Evolutionary conservation across 2,329 filamentous ascomycete genomes (phyloP).

Genomic region (Teratosphaeria gauchensis): DNA sequence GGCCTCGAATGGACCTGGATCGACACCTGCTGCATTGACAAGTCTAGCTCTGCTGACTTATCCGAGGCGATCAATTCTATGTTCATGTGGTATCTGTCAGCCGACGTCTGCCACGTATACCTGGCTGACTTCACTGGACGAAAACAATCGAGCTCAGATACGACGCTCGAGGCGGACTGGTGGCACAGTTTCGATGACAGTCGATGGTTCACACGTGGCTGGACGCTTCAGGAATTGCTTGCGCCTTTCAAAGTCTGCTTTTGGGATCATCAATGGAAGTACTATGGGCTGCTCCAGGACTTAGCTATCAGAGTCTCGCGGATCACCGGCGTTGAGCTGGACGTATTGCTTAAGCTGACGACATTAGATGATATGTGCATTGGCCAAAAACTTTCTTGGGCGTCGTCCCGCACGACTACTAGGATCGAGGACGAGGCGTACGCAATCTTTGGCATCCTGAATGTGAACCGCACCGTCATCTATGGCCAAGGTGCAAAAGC

Average conservation of each 20-base stretch:
- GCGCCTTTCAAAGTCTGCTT: neutral
- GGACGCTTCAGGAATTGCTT: conserved; percentile 2
- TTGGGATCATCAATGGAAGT: neutral
- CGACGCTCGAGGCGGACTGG: conserved; percentile 8
- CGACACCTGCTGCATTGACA: conserved; percentile 17
- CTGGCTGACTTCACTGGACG: neutral
- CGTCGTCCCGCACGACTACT: conserved; percentile 3
- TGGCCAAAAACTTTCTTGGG: conserved; percentile 11
- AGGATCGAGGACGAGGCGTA: conserved; percentile 8
- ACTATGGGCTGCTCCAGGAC: neutral
- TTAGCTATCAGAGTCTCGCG: neutral
- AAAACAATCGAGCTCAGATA: too few relatives aligned
- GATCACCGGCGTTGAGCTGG: neutral
- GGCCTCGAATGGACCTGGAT: neutral
- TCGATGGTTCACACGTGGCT: conserved; percentile 1
- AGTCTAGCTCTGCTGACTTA: conserved; percentile 10
- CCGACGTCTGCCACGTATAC: neutral
- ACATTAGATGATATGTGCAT: neutral
- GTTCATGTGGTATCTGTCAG: neutral
- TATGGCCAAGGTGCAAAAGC: conserved; percentile 27
- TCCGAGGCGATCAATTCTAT: conserved; percentile 10
- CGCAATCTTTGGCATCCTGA: conserved; percentile 25
- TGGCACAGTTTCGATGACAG: neutral
- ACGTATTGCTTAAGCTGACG: neutral
- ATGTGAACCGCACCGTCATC: conserved; percentile 34